Base-by-base conservation (phyloP, 176 grass and related monocot genomes). In the Oryza meyeriana region DNA sequence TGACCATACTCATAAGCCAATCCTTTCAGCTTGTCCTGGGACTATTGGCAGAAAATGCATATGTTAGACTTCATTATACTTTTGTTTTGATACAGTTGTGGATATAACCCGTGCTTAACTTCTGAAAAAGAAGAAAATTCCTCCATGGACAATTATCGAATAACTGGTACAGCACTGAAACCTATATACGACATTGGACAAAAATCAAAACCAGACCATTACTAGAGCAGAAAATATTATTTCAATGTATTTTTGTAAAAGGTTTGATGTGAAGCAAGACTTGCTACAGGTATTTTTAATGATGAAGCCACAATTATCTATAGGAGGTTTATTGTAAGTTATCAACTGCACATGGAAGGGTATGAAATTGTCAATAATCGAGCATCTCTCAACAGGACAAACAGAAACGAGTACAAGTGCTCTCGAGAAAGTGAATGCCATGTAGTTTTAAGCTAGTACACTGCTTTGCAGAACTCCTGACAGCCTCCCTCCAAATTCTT, bases 21-120 rank as follows among this genome's bases (percentile, higher is more conserved):
- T 75, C 80, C 83, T 78, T 89, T 94, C 73, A 99, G 85, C 80
- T 61, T 91, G 77, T 84, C 85, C 97, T 99, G 87, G 27, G 82
- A 87, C 86, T 84, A 90, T 74, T 28, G 4, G 30, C 76, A 82
- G 25, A 66, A 69, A 64, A 81, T 4, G 32, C 2, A 84, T 18
- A 7, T 34, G 33, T 81, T 16, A 80, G 67, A 58, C 4, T 59
- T 33, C 58, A 24, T 64, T 63, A 62, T 27, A 39, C 12, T 18
- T 73, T 29, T 10, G 36, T 30, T 6, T 26, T 76, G 57, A 50
- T 61, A 10, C 40, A 48, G 61, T 8, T 2, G 3, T 33, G 28
- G 17, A 62, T 41, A 62, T 41, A 83, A 76, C 20, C 71, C 14
- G 30, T 18, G 12, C 14, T 76, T 40, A 9, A 40, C 18, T 33